phyloP scores from a whole-genome alignment of 148 eudicot genomes.

The Arbutus unedo region DNA sequence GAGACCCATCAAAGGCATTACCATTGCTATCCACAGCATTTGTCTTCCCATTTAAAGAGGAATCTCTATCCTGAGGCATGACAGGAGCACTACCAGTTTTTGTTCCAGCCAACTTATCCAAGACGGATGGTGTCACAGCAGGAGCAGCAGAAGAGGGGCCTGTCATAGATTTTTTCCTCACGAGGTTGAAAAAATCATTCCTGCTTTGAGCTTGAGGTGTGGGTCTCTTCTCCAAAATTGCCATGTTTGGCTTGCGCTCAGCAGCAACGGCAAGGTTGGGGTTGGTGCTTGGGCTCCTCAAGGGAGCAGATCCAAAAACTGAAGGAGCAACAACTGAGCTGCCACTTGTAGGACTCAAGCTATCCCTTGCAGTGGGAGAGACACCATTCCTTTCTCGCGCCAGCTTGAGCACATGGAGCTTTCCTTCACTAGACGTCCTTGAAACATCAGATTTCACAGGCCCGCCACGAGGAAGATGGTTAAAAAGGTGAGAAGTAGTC shows the following conservation, averaged over 20 bases:
- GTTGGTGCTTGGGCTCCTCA: constrained; percentile 17
- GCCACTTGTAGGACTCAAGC: constrained; percentile 28
- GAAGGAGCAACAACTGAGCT: constrained; percentile 23
- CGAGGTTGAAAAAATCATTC: constrained; percentile 21
- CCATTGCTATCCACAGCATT: constrained; percentile 25
- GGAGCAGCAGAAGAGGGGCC: constrained; percentile 24
- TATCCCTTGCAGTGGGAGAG: constrained; percentile 31
- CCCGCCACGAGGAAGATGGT: constrained; percentile 28
- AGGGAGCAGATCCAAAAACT: constrained; percentile 24
- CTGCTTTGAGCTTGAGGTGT: constrained; percentile 21
- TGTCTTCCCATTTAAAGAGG: constrained; percentile 9
- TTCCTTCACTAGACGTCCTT: constrained; percentile 35
- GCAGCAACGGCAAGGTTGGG: constrained; percentile 7
- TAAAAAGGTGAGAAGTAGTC: constrained; percentile 19
- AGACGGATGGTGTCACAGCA: constrained; percentile 11
- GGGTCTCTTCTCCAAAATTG: constrained; percentile 17
- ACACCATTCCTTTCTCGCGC: constrained; percentile 34
- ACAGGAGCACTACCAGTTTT: constrained; percentile 18
- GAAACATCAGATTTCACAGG: constrained; percentile 33
- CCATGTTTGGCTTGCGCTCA: constrained; percentile 18
- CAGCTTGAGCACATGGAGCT: constrained; percentile 46
- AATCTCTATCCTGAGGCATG: constrained; percentile 18
- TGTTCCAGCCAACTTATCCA: constrained; percentile 25
- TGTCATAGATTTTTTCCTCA: constrained; percentile 38
- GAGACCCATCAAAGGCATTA: constrained; percentile 10